These are phyloP conservation scores for Lonicera japonica DNA, from an alignment of 129 eudicot genomes.

Conservation along the genomic window DNA sequence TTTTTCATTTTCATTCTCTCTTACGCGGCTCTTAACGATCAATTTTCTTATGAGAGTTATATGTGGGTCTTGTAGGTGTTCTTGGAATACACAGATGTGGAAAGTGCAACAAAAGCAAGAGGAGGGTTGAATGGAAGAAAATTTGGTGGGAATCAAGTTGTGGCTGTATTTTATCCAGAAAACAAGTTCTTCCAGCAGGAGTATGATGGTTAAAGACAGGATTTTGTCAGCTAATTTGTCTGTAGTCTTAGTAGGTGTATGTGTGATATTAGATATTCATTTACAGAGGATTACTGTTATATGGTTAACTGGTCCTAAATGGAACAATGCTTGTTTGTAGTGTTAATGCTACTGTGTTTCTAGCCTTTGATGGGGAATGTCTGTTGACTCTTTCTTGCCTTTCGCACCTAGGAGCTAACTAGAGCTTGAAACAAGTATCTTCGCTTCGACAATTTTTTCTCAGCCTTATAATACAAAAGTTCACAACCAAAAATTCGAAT, in stretches of 20 bases:
- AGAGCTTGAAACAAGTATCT: too few relatives aligned
- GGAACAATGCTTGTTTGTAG: background rate
- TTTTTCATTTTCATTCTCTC: too few relatives aligned
- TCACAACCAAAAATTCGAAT: too few relatives aligned
- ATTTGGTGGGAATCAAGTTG: slow-evolving; percentile 88
- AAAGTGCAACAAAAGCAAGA: slow-evolving; percentile 72
- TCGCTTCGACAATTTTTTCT: too few relatives aligned
- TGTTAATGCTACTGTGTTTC: too few relatives aligned
- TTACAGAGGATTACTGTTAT: background rate
- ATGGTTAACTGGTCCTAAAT: background rate
- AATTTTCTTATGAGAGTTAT: background rate
- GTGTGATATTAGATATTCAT: background rate
- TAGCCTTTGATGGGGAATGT: too few relatives aligned
- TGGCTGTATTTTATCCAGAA: slow-evolving; percentile 85
- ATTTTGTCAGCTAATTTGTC: too few relatives aligned
- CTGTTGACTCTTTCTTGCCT: background rate
- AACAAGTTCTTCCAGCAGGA: slow-evolving; percentile 64
- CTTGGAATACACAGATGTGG: slow-evolving; percentile 67
- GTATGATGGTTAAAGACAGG: slow-evolving; percentile 49
- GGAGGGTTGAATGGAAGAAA: slow-evolving; percentile 85
- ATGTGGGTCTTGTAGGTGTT: slow-evolving; percentile 43
- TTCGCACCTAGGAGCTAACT: background rate
- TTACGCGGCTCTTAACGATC: background rate
- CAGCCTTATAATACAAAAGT: too few relatives aligned
- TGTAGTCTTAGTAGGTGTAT: background rate